phyloP scores from a whole-genome alignment of 2,329 filamentous ascomycete genomes.

The Dothistroma pini region DNA sequence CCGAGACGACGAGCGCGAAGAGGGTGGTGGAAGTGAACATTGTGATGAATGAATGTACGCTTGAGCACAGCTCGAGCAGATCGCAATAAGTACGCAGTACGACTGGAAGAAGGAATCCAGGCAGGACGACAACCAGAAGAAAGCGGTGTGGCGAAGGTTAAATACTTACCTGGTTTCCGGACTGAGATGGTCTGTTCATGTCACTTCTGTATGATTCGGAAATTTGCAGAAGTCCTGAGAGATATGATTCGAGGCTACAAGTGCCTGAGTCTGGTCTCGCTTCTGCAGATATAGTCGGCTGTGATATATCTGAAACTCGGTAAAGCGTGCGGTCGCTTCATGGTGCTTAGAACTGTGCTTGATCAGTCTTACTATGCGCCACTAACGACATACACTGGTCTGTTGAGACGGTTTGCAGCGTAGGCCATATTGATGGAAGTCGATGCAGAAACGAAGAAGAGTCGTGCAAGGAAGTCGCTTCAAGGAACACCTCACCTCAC shows the following conservation, averaged over 20 bases:
- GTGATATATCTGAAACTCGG: constrained; percentile 4
- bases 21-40: constrained; percentile 23
- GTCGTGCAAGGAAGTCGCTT: too few species aligned
- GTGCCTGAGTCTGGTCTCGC: not conserved
- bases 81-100: not conserved
- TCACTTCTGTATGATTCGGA: not conserved
- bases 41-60: constrained; percentile 16
- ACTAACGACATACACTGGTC: too few species aligned
- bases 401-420: too few species aligned
- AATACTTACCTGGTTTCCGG: not conserved
- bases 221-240: not conserved
- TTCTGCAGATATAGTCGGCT: constrained; percentile 5
- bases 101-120: not conserved
- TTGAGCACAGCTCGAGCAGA: not conserved
- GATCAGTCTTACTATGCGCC: not conserved
- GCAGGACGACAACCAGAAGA: not conserved
- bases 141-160: not conserved
- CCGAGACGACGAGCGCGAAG: constrained; percentile 30
- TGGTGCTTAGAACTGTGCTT: not conserved
- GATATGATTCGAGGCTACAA: not conserved
- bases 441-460: too few species aligned
- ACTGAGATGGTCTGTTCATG: not conserved
- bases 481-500: too few species aligned
- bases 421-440: too few species aligned
- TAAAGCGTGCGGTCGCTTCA: constrained; percentile 4